Evolutionary conservation across 2,329 filamentous ascomycete species (phyloP).

Genomic region (Stachybotrys chlorohalonatus): DNA sequence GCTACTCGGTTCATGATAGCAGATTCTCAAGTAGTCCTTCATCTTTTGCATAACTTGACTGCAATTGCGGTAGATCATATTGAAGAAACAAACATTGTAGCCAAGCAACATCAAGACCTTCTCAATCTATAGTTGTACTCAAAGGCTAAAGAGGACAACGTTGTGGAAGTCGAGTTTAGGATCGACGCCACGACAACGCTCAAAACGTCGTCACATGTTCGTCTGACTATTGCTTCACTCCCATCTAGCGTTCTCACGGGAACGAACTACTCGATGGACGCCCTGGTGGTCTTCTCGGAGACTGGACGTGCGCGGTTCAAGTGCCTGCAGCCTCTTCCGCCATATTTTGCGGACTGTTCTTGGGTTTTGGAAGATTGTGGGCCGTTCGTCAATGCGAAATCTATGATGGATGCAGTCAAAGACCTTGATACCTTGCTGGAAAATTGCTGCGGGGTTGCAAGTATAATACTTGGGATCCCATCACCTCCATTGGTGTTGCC

Average conservation of each 20-base stretch:
- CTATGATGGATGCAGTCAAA: slow-evolving; percentile 26
- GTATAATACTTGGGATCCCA: neutral
- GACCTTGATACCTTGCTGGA: slow-evolving; percentile 18
- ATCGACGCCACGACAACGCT: slow-evolving; percentile 3
- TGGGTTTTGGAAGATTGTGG: slow-evolving; percentile 29
- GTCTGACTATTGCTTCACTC: slow-evolving; percentile 2
- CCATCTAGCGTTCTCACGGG: slow-evolving; percentile 5
- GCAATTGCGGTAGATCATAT: slow-evolving; percentile 30
- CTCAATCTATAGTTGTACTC: neutral
- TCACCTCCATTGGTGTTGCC: slow-evolving; percentile 1
- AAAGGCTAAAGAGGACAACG: neutral
- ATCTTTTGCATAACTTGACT: slow-evolving; percentile 22
- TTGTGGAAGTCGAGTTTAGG: slow-evolving; percentile 4
- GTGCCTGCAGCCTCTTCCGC: slow-evolving; percentile 27
- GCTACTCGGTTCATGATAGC: slow-evolving; percentile 16
- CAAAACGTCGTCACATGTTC: slow-evolving; percentile 2
- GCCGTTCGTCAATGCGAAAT: slow-evolving; percentile 30
- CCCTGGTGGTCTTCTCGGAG: slow-evolving; percentile 17
- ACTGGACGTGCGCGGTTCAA: slow-evolving; percentile 20
- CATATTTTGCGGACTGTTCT: slow-evolving; percentile 22
- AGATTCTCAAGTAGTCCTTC: slow-evolving; percentile 11
- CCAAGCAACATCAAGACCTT: neutral
- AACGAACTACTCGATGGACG: slow-evolving; percentile 25
- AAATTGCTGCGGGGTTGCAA: slow-evolving; percentile 21
- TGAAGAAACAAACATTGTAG: slow-evolving; percentile 16